Percentiles rank a stretch among this genome's conserved stretches.
phyloP scores from a whole-genome alignment of 2,329 filamentous ascomycete genomes.

The Aspergillus luchuensis region DNA sequence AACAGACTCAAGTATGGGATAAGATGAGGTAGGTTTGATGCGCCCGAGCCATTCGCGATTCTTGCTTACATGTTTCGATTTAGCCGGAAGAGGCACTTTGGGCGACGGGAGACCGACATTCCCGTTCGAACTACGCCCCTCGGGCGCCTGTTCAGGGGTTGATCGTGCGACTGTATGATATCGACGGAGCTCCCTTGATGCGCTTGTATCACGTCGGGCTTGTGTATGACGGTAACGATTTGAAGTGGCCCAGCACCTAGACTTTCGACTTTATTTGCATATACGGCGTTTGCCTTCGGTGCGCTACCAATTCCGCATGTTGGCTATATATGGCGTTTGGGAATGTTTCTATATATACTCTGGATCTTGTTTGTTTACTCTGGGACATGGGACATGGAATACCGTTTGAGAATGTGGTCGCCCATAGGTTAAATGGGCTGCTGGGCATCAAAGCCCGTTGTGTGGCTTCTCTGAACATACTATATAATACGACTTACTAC shows the following conservation, averaged over 20 bases:
- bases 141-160: constrained; percentile 4
- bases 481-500: neutral
- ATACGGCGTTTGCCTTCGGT: constrained; percentile 13
- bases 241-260: constrained; percentile 7
- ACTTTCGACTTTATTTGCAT: constrained; percentile 12
- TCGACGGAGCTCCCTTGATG: neutral
- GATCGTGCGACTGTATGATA: neutral
- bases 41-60: neutral
- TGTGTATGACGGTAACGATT: constrained; percentile 13
- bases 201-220: neutral
- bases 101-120: neutral
- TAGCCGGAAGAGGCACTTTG: neutral
- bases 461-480: neutral
- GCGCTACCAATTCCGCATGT: constrained; percentile 7
- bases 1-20: constrained; percentile 4
- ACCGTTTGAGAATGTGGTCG: neutral
- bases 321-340: constrained; percentile 13
- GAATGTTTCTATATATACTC: constrained; percentile 19
- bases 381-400: neutral
- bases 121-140: constrained; percentile 18
- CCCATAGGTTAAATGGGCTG: neutral
- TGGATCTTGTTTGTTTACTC: neutral
- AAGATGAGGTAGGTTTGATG: neutral
- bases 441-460: neutral
- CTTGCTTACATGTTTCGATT: neutral